These are phyloP conservation scores for Kickxella alabastrina DNA, from an alignment of 192 early-diverging fungal species.

Conservation along the genomic window DNA sequence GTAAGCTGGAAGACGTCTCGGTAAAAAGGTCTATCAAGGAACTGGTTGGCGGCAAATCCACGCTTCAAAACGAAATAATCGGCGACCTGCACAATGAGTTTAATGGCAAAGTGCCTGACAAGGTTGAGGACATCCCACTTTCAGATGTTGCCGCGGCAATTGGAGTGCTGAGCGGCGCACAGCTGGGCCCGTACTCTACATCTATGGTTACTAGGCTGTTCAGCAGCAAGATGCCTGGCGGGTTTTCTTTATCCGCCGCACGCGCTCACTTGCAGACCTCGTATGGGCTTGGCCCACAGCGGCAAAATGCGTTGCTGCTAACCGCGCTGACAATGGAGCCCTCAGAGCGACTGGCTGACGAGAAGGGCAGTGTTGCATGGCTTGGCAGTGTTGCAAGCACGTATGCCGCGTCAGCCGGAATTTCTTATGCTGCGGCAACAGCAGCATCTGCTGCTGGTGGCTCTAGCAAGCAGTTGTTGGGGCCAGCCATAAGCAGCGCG, in stretches of 20 bases:
- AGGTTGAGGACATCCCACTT: conserved; percentile 86
- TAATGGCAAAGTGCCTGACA: conserved; percentile 77
- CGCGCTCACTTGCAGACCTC: conserved; percentile 63
- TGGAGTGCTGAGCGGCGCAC: conserved; percentile 50
- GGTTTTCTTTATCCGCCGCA: conserved; percentile 73
- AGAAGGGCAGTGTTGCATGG: conserved; percentile 14
- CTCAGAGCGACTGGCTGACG: conserved; percentile 61
- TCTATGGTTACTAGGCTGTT: conserved; percentile 76
- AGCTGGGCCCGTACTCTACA: conserved; percentile 78
- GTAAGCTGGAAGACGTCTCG: conserved; percentile 68
- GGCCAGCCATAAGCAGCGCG: conserved; percentile 81
- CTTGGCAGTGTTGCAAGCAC: conserved; percentile 72
- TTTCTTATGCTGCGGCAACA: conserved; percentile 49
- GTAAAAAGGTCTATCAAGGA: conserved; percentile 70
- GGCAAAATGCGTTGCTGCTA: conserved; percentile 71
- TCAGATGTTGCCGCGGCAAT: conserved; percentile 72
- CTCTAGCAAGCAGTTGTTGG: background rate
- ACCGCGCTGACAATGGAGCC: conserved; percentile 82
- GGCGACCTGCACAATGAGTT: conserved; percentile 95
- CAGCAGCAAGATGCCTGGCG: conserved; percentile 86
- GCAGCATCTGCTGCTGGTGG: background rate
- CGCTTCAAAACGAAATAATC: conserved; percentile 91
- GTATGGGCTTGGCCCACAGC: conserved; percentile 76
- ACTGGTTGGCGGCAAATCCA: conserved; percentile 89
- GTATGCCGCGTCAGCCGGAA: conserved; percentile 72